These are phyloP conservation scores for Glarea lozoyensis DNA, from an alignment of 495 filamentous ascomycete genomes.

Conservation along the genomic window DNA sequence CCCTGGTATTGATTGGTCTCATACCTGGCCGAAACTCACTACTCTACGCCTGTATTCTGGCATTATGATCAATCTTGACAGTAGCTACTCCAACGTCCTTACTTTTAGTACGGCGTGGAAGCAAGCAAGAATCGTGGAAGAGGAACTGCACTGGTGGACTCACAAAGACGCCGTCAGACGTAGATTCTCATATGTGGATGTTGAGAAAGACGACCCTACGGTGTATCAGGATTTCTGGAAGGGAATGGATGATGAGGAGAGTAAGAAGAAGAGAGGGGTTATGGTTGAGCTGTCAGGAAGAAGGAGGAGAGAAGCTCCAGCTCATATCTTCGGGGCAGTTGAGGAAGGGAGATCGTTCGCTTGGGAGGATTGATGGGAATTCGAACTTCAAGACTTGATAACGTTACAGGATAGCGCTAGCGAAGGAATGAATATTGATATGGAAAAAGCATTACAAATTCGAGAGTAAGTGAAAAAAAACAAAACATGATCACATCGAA, in stretches of 20 bases:
- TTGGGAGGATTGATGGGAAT: too few relatives aligned
- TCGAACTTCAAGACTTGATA: too few relatives aligned
- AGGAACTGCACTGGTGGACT: constrained; percentile 4
- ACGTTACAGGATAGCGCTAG: too few relatives aligned
- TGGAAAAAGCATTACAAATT: too few relatives aligned
- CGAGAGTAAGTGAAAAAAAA: too few relatives aligned
- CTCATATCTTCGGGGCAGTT: too few relatives aligned
- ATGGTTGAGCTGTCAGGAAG: constrained; percentile 5
- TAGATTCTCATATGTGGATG: constrained; percentile 8
- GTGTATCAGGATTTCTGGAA: constrained; percentile 12
- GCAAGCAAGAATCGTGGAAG: constrained; percentile 2
- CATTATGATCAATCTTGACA: constrained; percentile 1
- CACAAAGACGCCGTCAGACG: constrained; percentile 1
- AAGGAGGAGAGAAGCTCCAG: too few relatives aligned
- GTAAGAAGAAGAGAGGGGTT: constrained; percentile 9
- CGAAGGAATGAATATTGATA: too few relatives aligned
- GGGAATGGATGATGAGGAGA: constrained; percentile 1
- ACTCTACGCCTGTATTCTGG: constrained; percentile 5
- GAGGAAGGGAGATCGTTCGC: too few relatives aligned
- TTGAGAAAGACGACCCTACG: constrained; percentile 11
- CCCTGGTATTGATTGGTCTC: constrained; percentile 16
- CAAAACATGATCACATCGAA: too few relatives aligned
- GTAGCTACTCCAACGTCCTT: neutral
- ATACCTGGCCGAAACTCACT: constrained; percentile 10
- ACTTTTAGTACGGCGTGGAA: constrained; percentile 3